phyloP scores from a whole-genome alignment of 495 filamentous ascomycete genomes.

The Evernia prunastri region DNA sequence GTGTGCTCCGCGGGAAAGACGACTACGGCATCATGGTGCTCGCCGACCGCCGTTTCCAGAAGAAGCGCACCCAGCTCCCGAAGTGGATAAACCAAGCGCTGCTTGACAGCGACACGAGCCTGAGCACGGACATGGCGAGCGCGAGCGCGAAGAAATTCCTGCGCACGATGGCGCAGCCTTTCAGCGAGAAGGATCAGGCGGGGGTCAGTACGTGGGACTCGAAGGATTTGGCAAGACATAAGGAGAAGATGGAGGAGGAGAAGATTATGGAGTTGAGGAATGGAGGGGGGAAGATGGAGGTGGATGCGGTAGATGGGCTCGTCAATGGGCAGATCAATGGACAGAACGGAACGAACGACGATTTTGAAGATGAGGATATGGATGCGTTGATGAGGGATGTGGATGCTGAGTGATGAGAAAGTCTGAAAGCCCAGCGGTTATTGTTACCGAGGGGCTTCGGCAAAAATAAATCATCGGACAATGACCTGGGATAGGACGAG shows the following conservation, averaged over 20 bases:
- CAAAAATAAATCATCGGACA: not conserved
- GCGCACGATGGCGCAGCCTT: constrained; percentile 83
- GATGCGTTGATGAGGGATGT: constrained; percentile 62
- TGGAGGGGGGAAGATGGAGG: constrained; percentile 45
- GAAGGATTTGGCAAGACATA: constrained; percentile 66
- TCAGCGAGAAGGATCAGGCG: constrained; percentile 73
- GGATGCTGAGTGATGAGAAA: constrained; percentile 25
- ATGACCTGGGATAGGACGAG: not conserved
- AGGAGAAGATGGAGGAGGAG: constrained; percentile 68
- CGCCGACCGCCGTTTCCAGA: constrained; percentile 83
- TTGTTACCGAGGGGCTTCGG: not conserved
- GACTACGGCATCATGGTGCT: constrained; percentile 99
- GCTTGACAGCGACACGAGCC: constrained; percentile 71
- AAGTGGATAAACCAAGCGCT: constrained; percentile 96
- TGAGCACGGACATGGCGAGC: constrained; percentile 95
- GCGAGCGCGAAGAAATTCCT: constrained; percentile 83
- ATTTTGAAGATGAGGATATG: constrained; percentile 53
- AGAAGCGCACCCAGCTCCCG: constrained; percentile 83
- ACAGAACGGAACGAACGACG: constrained; percentile 13
- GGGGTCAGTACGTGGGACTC: constrained; percentile 89
- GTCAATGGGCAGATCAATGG: constrained; percentile 11
- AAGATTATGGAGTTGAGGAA: constrained; percentile 39
- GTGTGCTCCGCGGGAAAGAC: constrained; percentile 92
- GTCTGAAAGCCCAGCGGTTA: not conserved
- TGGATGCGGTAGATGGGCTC: constrained; percentile 23